Base-by-base conservation (phyloP, 768 basidiomycete species). In the Kwoniella botswanensis region DNA sequence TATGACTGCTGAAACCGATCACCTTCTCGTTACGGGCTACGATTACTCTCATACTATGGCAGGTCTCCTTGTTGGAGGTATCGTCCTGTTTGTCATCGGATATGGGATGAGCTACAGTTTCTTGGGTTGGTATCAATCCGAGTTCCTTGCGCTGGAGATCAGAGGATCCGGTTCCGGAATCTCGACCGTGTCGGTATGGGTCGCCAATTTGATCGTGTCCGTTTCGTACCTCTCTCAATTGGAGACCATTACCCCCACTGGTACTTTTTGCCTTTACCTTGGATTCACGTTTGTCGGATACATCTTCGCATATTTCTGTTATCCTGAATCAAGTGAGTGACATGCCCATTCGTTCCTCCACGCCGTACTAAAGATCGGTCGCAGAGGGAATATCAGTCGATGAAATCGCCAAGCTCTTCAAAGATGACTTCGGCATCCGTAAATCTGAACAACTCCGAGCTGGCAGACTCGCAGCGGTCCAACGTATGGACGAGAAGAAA, bases 201-300 rank as follows among this genome's bases (percentile, higher is more conserved):
- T 65, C 17, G 71, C 72, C 65, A 77, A 75, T 67, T 42, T 77
- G 44, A 63, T 74, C 18, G 71, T 74, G 13, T 70, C 69, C 44
- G 73, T 68, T n/a, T 59, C 74, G 5, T 76, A 65, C 61, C 67
- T 75, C 21, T 62, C 71, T 17, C 35, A 70, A 42, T 26, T 75
- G 60, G 57, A 70, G 13, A 74, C 65, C 11, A 43, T 74, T 35
- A 62, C 55, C 1, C 62, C 73, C 6, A 42, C 69, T 17, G 73
- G 73, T 11, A 74, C 73, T 15, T 74, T 67, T 61, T 65, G 69
- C 17, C 65, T 74, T 2, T 74, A 74, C 56, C 60, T 70, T 29
- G 73, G 69, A 5, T 71, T 67, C 66, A 56, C 46, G n/a, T 55
- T 60, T 2, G 29, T 57, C 22, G 73, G 73, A 13, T 71, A 71